A percentile compares a stretch with the other conserved stretches of the same genome.
These are phyloP conservation scores for Diaporthe citriasiana DNA, from an alignment of 2,329 filamentous ascomycete species.

Conservation along the genomic window DNA sequence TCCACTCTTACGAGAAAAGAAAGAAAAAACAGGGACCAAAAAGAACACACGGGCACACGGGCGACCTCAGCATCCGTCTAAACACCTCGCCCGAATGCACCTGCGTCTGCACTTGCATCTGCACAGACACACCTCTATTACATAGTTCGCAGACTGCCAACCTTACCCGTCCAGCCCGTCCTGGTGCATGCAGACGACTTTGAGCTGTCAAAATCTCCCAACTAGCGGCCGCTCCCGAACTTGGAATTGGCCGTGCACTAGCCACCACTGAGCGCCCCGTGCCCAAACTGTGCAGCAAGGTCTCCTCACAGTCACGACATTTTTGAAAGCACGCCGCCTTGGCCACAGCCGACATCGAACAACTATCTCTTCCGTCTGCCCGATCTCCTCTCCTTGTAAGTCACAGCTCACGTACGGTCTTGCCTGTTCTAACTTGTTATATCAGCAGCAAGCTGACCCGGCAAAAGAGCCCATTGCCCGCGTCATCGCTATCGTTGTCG, in stretches of 20 bases:
- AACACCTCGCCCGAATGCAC: background rate
- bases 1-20: constrained; percentile 14
- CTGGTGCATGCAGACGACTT: background rate
- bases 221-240: constrained; percentile 27
- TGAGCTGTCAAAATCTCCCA: constrained; percentile 17
- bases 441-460: background rate
- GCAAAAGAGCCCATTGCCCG: background rate
- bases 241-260: constrained; percentile 21
- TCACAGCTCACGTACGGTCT: background rate
- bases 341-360: constrained; percentile 28
- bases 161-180: constrained; percentile 5
- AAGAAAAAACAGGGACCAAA: background rate
- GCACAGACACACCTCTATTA: constrained; percentile 2
- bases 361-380: background rate
- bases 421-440: background rate
- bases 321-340: constrained; percentile 4
- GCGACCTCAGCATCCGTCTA: constrained; percentile 8
- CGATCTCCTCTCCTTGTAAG: background rate
- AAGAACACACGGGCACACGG: constrained; percentile 3
- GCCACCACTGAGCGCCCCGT: background rate
- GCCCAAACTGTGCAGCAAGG: constrained; percentile 3
- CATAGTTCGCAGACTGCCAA: background rate
- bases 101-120: background rate
- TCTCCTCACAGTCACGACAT: constrained; percentile 38
- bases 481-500: background rate